Conservation (phyloP, 495 filamentous ascomycete species). For the Lasiosphaeris hirsuta region DNA sequence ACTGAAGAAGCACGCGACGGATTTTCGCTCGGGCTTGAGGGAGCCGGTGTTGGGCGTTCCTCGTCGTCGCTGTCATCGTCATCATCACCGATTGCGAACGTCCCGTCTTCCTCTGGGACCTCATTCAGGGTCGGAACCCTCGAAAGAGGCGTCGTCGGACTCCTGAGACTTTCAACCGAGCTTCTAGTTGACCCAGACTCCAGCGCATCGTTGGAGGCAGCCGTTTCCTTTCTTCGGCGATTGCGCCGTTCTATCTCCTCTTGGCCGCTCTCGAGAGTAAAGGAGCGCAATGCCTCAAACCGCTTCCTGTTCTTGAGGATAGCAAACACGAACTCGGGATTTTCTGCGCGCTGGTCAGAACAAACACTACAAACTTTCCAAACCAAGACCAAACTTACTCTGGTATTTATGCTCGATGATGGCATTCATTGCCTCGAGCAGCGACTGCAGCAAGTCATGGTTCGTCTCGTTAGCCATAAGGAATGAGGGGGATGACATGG, state of each 20-base stretch:
- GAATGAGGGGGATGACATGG: conserved; percentile 93
- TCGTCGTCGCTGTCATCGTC: conserved; percentile 80
- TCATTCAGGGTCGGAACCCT: conserved; percentile 63
- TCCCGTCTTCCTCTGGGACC: conserved; percentile 71
- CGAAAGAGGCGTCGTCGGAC: conserved; percentile 53
- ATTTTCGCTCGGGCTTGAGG: conserved; percentile 66
- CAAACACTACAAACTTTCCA: not conserved
- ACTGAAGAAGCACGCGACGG: conserved; percentile 72
- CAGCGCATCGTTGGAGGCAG: conserved; percentile 41
- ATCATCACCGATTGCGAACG: conserved; percentile 88
- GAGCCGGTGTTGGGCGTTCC: conserved; percentile 63
- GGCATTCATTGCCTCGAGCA: conserved; percentile 88
- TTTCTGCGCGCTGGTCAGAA: conserved; percentile 54
- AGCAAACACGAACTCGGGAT: conserved; percentile 76
- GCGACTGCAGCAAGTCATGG: conserved; percentile 71
- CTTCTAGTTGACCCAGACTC: conserved; percentile 50
- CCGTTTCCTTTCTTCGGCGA: conserved; percentile 67
- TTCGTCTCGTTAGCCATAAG: conserved; percentile 95
- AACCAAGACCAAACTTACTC: conserved; percentile 47
- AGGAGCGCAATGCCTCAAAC: conserved; percentile 84
- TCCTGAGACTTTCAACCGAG: conserved; percentile 70
- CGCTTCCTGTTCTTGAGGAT: conserved; percentile 75
- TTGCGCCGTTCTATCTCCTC: conserved; percentile 85
- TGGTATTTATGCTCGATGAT: conserved; percentile 89
- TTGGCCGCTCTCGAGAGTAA: conserved; percentile 93